Evolutionary conservation across 768 basidiomycete genomes (phyloP).

Genomic region (Boletales sp.): DNA sequence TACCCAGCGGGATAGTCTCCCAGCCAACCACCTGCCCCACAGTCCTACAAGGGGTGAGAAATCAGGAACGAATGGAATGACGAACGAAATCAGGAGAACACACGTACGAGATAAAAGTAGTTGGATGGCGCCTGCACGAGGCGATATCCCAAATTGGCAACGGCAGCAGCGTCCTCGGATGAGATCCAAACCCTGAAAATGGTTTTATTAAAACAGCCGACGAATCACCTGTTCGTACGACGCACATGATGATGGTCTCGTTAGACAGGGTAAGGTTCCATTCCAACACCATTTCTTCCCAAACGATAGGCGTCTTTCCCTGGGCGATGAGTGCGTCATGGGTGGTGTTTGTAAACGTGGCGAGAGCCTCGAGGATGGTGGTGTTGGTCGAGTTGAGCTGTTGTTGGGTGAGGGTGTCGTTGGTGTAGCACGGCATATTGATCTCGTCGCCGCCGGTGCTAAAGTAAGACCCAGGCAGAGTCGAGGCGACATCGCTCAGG

Average conservation of each 20-base stretch:
- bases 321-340: constrained; percentile 51
- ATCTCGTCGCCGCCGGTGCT: constrained; percentile 83
- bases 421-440: constrained; percentile 60
- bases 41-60: constrained; percentile 29
- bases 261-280: constrained; percentile 38
- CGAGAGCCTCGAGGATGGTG: constrained; percentile 63
- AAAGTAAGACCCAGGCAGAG: constrained; percentile 59
- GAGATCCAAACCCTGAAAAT: constrained; percentile 44
- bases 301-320: constrained; percentile 78
- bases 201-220: neutral
- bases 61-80: neutral
- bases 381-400: constrained; percentile 47
- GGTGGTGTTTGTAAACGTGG: constrained; percentile 55
- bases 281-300: constrained; percentile 62
- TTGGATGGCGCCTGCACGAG: constrained; percentile 48
- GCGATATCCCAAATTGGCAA: constrained; percentile 38
- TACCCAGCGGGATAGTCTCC: constrained; percentile 33
- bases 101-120: constrained; percentile 48
- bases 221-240: neutral
- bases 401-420: constrained; percentile 58
- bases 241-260: constrained; percentile 41
- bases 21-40: constrained; percentile 49
- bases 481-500: constrained; percentile 48
- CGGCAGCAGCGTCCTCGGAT: constrained; percentile 35
- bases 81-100: neutral